Conservation (phyloP, 2,329 filamentous ascomycete species). For the Colletotrichum truncatum region DNA sequence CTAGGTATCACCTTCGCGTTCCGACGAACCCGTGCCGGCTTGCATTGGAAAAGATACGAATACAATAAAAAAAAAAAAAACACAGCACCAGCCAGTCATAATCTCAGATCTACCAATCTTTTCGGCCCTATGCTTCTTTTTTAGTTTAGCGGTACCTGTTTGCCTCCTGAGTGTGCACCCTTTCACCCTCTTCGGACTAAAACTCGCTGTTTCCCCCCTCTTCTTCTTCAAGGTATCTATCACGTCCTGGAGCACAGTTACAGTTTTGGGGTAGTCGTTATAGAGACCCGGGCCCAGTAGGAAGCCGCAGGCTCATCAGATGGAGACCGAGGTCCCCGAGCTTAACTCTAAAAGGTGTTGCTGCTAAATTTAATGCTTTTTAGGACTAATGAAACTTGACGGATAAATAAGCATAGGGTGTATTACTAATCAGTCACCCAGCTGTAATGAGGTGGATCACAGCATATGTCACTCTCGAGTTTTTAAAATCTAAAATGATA, state of each 20-base stretch:
- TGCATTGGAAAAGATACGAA: not conserved
- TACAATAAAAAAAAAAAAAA: too few species aligned
- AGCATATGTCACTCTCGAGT: too few species aligned
- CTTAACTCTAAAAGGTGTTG: not conserved
- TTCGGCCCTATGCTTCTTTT: too few species aligned
- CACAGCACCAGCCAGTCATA: not conserved
- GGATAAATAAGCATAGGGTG: not conserved
- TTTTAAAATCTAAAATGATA: too few species aligned
- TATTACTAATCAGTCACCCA: too few species aligned
- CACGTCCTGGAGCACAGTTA: not conserved
- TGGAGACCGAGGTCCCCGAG: not conserved
- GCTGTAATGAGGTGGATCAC: too few species aligned
- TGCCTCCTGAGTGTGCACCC: too few species aligned
- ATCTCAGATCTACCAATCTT: not conserved
- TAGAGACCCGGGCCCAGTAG: not conserved
- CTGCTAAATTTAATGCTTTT: not conserved
- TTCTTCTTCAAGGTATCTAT: too few species aligned
- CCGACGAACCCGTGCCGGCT: not conserved
- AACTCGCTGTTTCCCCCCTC: not conserved
- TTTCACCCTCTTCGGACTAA: too few species aligned
- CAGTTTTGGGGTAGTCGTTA: not conserved
- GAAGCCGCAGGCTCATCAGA: not conserved
- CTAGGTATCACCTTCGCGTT: not conserved
- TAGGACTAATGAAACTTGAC: not conserved
- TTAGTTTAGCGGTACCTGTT: too few species aligned